A percentile compares a stretch with the other conserved stretches of the same genome.
These are phyloP conservation scores for Lagerstroemia speciosa DNA, from an alignment of 345 rosid species.

Conservation along the genomic window DNA sequence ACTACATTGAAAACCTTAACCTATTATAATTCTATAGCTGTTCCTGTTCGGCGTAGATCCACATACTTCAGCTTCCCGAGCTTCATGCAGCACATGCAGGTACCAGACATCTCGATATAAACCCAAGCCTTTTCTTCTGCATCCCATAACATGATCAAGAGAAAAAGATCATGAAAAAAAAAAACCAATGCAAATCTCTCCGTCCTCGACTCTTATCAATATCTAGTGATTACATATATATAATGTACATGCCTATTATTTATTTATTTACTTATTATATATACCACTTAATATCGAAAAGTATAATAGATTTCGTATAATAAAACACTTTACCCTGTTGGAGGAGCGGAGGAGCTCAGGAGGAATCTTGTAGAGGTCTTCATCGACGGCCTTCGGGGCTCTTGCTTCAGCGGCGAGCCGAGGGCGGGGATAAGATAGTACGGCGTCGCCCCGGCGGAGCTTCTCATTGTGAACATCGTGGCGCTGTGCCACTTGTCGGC, in stretches of 20 bases:
- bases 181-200: too few species aligned
- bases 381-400: slow-evolving; percentile 21
- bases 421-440: background rate
- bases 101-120: slow-evolving; percentile 57
- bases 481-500: slow-evolving; percentile 3
- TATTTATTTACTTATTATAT: too few species aligned
- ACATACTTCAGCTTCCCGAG: background rate
- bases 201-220: too few species aligned
- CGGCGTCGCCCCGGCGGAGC: slow-evolving; percentile 1
- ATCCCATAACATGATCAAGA: background rate
- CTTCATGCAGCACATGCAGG: slow-evolving; percentile 52
- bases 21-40: too few species aligned
- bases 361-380: slow-evolving; percentile 30
- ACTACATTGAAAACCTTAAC: too few species aligned
- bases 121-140: slow-evolving; percentile 54
- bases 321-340: slow-evolving; percentile 46
- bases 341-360: slow-evolving; percentile 18
- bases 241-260: too few species aligned
- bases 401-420: background rate
- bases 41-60: too few species aligned
- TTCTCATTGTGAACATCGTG: slow-evolving; percentile 4
- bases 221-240: too few species aligned
- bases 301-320: too few species aligned
- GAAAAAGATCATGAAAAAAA: background rate
- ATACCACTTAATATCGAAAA: too few species aligned